Evolutionary conservation across 805 yeast genomes (phyloP).

Genomic region (Dipodascopsis tothii): DNA sequence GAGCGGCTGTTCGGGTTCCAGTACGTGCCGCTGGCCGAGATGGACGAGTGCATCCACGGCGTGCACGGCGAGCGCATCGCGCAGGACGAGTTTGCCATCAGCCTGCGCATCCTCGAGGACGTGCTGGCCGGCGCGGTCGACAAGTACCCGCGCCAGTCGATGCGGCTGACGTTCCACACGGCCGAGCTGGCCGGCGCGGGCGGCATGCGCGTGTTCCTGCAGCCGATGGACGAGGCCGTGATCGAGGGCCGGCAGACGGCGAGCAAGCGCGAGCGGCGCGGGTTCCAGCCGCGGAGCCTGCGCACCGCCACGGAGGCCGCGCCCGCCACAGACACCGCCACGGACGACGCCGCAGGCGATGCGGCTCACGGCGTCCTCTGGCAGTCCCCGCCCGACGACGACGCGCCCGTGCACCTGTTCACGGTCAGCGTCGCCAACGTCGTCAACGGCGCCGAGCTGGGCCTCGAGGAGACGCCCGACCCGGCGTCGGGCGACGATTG

Average conservation of each 20-base stretch:
- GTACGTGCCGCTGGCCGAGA: conserved; percentile 65
- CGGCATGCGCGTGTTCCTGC: conserved; percentile 25
- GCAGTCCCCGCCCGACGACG: not conserved
- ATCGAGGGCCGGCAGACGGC: conserved; percentile 23
- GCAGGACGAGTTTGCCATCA: conserved; percentile 56
- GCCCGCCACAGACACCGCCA: not conserved
- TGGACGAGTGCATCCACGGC: conserved; percentile 58
- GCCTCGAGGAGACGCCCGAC: not conserved
- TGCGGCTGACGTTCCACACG: conserved; percentile 15
- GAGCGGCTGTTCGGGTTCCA: conserved; percentile 80
- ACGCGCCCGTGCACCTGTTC: not conserved
- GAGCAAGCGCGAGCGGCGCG: not conserved
- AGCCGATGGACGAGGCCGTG: conserved; percentile 28
- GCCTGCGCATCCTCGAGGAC: conserved; percentile 47
- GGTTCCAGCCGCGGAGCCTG: not conserved
- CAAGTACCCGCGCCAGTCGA: conserved; percentile 27
- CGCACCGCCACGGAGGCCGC: not conserved
- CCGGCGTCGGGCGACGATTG: not conserved
- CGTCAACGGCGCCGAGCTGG: not conserved
- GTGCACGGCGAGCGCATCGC: conserved; percentile 44
- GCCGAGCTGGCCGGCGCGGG: conserved; percentile 17
- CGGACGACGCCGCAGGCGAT: not conserved
- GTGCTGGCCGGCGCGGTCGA: conserved; percentile 37
- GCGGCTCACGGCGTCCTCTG: not conserved
- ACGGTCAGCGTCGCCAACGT: not conserved